A percentile compares a stretch with the other conserved stretches of the same genome.
These are phyloP conservation scores for Puccinia coronata DNA, from an alignment of 1,284 basidiomycete genomes.

Conservation along the genomic window DNA sequence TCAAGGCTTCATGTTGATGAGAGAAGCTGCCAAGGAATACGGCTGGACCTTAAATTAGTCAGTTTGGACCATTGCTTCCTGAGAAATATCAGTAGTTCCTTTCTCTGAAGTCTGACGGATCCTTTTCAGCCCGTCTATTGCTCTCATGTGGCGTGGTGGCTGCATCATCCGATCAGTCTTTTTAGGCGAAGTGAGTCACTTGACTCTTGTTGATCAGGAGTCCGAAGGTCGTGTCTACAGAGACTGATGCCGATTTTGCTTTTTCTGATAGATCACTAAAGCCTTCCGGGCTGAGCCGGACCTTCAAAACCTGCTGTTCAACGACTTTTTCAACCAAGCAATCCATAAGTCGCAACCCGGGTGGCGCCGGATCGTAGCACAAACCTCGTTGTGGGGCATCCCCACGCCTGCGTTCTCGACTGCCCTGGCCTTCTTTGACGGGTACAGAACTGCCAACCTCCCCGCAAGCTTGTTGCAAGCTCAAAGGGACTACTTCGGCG, in stretches of 20 bases:
- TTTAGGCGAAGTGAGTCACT: slow-evolving; percentile 31
- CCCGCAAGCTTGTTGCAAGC: slow-evolving; percentile 90
- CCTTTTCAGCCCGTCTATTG: slow-evolving; percentile 72
- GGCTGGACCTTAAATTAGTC: slow-evolving; percentile 61
- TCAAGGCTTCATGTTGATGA: slow-evolving; percentile 99
- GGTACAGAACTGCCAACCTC: slow-evolving; percentile 81
- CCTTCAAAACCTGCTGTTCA: slow-evolving; percentile 91
- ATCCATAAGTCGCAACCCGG: slow-evolving; percentile 93
- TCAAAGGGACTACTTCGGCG: slow-evolving; percentile 67
- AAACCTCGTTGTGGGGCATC: slow-evolving; percentile 96
- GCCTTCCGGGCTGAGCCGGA: slow-evolving; percentile 85
- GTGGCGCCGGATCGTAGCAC: slow-evolving; percentile 95
- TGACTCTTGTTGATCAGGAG: not conserved
- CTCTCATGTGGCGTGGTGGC: slow-evolving; percentile 98
- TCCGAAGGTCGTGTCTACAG: not conserved
- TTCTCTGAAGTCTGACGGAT: not conserved
- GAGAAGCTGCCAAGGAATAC: slow-evolving; percentile 95
- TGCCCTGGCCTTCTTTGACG: slow-evolving; percentile 98
- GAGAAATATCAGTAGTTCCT: slow-evolving; percentile 48
- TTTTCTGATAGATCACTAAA: slow-evolving; percentile 67
- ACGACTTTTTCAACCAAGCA: slow-evolving; percentile 95
- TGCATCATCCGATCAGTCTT: slow-evolving; percentile 77
- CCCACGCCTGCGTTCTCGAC: slow-evolving; percentile 94
- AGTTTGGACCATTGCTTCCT: slow-evolving; percentile 53
- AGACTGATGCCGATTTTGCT: not conserved